A percentile compares a stretch with the other conserved stretches of the same genome.
phyloP scores from a whole-genome alignment of 192 early-diverging fungal species.

The Linnemannia exigua region DNA sequence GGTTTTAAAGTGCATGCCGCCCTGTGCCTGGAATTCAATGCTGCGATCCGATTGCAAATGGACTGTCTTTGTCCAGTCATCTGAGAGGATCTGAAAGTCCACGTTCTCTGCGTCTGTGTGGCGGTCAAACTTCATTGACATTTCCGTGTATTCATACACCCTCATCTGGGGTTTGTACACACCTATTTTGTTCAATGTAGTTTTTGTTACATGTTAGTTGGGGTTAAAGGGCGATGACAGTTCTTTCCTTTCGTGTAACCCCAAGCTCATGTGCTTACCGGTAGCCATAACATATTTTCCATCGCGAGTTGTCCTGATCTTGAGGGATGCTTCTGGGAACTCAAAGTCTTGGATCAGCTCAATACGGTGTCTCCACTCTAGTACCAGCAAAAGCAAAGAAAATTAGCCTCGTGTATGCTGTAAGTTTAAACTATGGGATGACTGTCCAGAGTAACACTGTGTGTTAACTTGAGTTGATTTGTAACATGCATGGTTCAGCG shows the following conservation, averaged over 20 bases:
- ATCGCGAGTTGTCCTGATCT: constrained; percentile 88
- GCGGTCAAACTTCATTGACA: constrained; percentile 99
- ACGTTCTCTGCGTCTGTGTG: constrained; percentile 96
- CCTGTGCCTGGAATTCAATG: constrained; percentile 95
- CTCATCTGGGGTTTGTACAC: constrained; percentile 99
- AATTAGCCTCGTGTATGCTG: too few species aligned
- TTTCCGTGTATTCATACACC: constrained; percentile 91
- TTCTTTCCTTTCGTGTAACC: too few species aligned
- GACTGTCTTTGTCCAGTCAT: constrained; percentile 98
- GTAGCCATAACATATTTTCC: constrained; percentile 92
- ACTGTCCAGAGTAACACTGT: too few species aligned
- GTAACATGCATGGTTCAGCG: not conserved
- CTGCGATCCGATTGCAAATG: constrained; percentile 92
- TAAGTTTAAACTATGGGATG: too few species aligned
- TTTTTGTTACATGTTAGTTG: not conserved
- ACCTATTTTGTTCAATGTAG: constrained; percentile 56
- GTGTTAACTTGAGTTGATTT: not conserved
- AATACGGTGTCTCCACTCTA: constrained; percentile 91
- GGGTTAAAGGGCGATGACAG: not conserved
- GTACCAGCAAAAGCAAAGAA: not conserved
- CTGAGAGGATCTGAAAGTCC: constrained; percentile 89
- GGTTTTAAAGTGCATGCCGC: constrained; percentile 94
- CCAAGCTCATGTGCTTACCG: constrained; percentile 61
- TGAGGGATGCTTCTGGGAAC: constrained; percentile 94
- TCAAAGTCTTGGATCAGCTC: constrained; percentile 99